These are phyloP conservation scores for Cenchrus americanus DNA, from an alignment of 176 grass and related monocot species.

Conservation along the genomic window DNA sequence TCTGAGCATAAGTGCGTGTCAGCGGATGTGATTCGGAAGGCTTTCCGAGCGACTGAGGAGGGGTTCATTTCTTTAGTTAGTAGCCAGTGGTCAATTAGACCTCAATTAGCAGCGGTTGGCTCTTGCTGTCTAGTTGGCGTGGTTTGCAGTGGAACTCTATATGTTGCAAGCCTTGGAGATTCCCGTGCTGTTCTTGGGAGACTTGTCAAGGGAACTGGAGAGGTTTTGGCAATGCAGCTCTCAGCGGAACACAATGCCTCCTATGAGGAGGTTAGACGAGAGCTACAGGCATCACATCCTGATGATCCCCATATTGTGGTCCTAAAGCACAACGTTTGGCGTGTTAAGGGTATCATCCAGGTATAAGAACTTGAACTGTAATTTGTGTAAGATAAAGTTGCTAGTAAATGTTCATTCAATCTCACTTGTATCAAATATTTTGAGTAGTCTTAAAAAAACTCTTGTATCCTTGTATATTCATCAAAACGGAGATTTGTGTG, in stretches of 20 bases:
- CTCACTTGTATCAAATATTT: not conserved
- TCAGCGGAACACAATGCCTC: slow-evolving; percentile 87
- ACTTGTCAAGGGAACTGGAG: slow-evolving; percentile 73
- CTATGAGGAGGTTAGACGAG: slow-evolving; percentile 73
- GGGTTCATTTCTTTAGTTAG: slow-evolving; percentile 75
- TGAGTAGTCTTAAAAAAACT: not conserved
- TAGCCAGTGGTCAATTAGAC: slow-evolving; percentile 67
- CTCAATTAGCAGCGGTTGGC: slow-evolving; percentile 85
- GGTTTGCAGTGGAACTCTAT: slow-evolving; percentile 67
- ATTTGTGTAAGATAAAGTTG: not conserved
- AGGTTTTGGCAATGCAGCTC: slow-evolving; percentile 79
- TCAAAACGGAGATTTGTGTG: not conserved
- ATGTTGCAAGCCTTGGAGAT: slow-evolving; percentile 77
- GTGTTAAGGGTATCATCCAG: slow-evolving; percentile 94
- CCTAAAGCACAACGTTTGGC: slow-evolving; percentile 90
- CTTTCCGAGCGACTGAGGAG: slow-evolving; percentile 78
- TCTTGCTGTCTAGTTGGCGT: slow-evolving; percentile 84
- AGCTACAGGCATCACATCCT: slow-evolving; percentile 77
- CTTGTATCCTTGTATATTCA: not conserved
- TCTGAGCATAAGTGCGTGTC: slow-evolving; percentile 80
- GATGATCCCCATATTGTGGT: slow-evolving; percentile 81
- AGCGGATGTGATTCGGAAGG: slow-evolving; percentile 70
- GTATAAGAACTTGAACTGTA: slow-evolving; percentile 38
- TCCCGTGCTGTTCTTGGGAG: slow-evolving; percentile 81
- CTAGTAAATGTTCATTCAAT: not conserved